A percentile compares a stretch with the other conserved stretches of the same genome.
Evolutionary conservation across 768 basidiomycete species (phyloP).

Genomic region (Paxillus involutus): DNA sequence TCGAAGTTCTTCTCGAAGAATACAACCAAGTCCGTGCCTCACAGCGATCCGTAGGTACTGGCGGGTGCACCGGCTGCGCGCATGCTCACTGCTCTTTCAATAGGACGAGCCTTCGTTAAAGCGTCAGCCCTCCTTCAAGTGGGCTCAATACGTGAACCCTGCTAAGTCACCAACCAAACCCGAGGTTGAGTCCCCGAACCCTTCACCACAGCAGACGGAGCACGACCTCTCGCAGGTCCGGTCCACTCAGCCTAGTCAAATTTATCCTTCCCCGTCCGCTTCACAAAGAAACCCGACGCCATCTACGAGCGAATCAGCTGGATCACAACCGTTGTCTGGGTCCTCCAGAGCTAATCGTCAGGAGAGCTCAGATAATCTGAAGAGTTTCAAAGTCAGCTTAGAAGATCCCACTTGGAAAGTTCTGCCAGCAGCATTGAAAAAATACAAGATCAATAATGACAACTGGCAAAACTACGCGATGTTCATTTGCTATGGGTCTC

Average conservation of each 20-base stretch:
- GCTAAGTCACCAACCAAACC: constrained; percentile 79
- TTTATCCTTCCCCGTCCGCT: constrained; percentile 23
- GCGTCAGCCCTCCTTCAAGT: constrained; percentile 84
- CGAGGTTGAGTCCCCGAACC: constrained; percentile 72
- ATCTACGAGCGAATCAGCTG: constrained; percentile 29
- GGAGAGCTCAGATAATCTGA: constrained; percentile 73
- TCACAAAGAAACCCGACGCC: constrained; percentile 29
- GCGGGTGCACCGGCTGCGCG: constrained; percentile 3
- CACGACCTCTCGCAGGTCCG: constrained; percentile 56
- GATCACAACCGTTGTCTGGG: constrained; percentile 27
- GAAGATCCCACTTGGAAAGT: constrained; percentile 99
- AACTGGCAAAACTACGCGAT: constrained; percentile 99
- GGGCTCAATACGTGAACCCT: constrained; percentile 80
- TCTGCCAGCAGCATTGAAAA: constrained; percentile 94
- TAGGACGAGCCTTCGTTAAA: constrained; percentile 48
- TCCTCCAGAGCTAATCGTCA: constrained; percentile 46
- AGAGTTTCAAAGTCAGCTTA: constrained; percentile 95
- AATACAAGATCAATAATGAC: constrained; percentile 98
- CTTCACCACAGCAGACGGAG: constrained; percentile 76
- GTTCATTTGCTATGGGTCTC: constrained; percentile 97
- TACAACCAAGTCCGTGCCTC: constrained; percentile 44
- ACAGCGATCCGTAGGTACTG: constrained; percentile 16
- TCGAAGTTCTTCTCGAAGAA: constrained; percentile 70
- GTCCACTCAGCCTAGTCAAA: constrained; percentile 14
- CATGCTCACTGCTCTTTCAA: constrained; percentile 11